Base-by-base conservation (phyloP, 2,329 filamentous ascomycete species). In the Cucurbitaria berberidis region DNA sequence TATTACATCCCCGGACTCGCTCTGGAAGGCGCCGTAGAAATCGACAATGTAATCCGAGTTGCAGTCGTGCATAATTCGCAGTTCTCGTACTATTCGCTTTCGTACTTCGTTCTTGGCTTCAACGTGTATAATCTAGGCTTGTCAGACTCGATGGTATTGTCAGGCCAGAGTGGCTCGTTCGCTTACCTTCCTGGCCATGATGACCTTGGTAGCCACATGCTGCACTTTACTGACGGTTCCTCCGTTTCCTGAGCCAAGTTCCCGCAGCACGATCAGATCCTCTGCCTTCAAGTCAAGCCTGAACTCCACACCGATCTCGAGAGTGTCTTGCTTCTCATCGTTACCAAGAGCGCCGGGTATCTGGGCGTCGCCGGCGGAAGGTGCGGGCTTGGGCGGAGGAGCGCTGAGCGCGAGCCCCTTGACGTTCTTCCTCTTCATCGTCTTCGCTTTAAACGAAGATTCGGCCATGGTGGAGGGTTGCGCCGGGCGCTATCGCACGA, bases 401-500 rank as follows among this genome's bases (percentile, higher is more conserved):
- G 90, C 87, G 69, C 86, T 93, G 72, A 99, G 82, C 63, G 92
- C 93, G 45, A 99, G 88, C 32, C 93, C 93, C 81, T 98, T 98
- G 77, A 96, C 89, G 76, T 99, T 99, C 86, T 98, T 97, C 83
- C 93, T 89, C 87, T 97, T 98, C 88, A 99, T 89, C 57, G 95
- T 96, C 74, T 84, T 81, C 51, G 83, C 80, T 74, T 86, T 83
- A 77, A 88, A 86, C 48, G 79, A 77, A 29, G 68, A 68, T 71
- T 87, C 84, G 60, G 82, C 80, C 82, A 86, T 86, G 64, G 56
- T 62, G 59, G 44, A 45, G 60, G 55, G 54, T 51, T 55, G 57
- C 60, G 53, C 60, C 53, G 46, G 57, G 53, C 51, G 62, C 62
- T 35, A 41, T 50, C 45, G 51, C 48, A 35, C 35, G 49, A 21